Evolutionary conservation across 116 monocot species (phyloP), one percentile per base, ranked within the genome.

Genomic region (Dioscorea cayenensis): DNA sequence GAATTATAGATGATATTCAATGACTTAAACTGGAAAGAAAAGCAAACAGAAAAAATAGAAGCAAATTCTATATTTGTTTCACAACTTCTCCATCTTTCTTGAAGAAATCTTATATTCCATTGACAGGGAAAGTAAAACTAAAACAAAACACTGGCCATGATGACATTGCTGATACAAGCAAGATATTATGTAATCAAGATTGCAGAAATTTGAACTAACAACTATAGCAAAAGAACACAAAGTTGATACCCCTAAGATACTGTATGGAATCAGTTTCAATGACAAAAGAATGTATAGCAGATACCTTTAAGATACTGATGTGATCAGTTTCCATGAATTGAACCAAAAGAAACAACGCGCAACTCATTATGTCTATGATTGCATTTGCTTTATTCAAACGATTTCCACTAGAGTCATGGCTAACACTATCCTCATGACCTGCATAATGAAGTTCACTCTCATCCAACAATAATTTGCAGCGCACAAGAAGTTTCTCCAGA

Each of bases 231-330:
- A 43, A 43, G 43, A 43, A 43, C 1, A 8, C 43, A 43, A 0
- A 43, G 12, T 10, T 8, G 7, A 43, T 43, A 99, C 99, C 99
- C 94, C 94, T 65, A 99, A 77, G 63, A 99, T 99, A 76, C 89
- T 99, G 74, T 29, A 29, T 29, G 29, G 29, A 29, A 29, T 29
- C 29, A 29, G 29, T 29, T 29, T 29, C 29, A 32, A 32, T 32
- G 32, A 19, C 5, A 62, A 59, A 22, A 22, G 23, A 76, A 16
- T 61, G 29, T 11, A 23, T 37, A 6, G 21, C 35, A 76, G 18
- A 78, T 86, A 99, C 99, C 99, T 99, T 99, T 65, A 99, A 77
- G 63, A 99, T 99, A 78, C 91, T 99, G 76, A 89, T 89, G 52
- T 83, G 86, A 71, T 99, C 91, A 69, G 89, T 89, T 77, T 99